Evolutionary conservation across 2,329 filamentous ascomycete genomes (phyloP).

Genomic region (Fusarium decemcellulare): DNA sequence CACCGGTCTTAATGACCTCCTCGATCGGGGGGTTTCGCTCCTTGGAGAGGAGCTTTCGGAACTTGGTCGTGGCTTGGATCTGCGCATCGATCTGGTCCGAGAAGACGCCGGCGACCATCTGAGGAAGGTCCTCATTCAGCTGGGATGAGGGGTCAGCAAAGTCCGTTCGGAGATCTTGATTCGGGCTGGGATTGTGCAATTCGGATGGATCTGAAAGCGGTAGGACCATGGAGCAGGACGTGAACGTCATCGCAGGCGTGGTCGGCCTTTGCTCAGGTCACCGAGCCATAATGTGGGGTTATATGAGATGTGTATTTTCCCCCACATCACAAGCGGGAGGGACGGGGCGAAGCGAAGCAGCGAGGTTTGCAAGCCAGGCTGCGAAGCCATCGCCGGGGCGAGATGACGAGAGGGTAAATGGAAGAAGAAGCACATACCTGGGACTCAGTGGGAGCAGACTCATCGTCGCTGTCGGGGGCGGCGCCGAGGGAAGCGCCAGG

Average conservation of each 20-base stretch:
- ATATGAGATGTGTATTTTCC: constrained; percentile 46
- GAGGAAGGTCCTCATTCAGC: constrained; percentile 97
- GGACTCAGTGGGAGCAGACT: constrained; percentile 92
- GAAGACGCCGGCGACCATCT: constrained; percentile 98
- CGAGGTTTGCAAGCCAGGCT: constrained; percentile 21
- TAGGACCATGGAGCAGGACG: constrained; percentile 24
- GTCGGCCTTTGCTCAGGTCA: constrained; percentile 31
- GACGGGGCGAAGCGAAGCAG: constrained; percentile 33
- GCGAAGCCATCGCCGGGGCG: neutral
- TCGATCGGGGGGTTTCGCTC: constrained; percentile 99
- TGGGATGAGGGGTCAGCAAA: constrained; percentile 56
- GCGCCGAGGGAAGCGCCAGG: constrained; percentile 88
- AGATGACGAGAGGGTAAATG: constrained; percentile 20
- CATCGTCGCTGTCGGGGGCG: constrained; percentile 97
- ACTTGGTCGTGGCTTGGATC: constrained; percentile 98
- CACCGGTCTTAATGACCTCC: constrained; percentile 98
- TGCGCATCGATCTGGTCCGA: constrained; percentile 98
- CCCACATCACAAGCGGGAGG: constrained; percentile 50
- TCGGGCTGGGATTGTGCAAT: constrained; percentile 13
- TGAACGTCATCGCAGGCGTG: constrained; percentile 14
- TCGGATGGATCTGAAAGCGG: neutral
- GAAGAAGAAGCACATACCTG: constrained; percentile 75
- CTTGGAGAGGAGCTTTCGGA: constrained; percentile 97
- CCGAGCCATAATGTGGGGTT: constrained; percentile 51
- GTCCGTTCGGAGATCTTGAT: constrained; percentile 12